These are phyloP conservation scores for Capsella bursapastoris DNA, from an alignment of 345 rosid genomes.

Conservation along the genomic window DNA sequence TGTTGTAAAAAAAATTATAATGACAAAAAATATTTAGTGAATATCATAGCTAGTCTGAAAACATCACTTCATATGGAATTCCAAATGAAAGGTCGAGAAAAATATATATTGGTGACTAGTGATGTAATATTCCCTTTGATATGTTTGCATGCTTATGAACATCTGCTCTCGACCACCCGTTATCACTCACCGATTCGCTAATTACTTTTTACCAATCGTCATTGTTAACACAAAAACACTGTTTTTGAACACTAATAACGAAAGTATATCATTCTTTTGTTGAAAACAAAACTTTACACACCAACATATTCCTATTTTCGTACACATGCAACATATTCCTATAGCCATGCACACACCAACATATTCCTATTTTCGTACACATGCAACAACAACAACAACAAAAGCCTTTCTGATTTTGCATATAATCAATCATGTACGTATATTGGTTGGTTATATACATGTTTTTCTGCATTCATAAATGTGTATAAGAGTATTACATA, in stretches of 20 bases:
- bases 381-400: no score
- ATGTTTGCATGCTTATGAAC: slow-evolving; percentile 20
- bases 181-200: slow-evolving; percentile 11
- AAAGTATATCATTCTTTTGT: not conserved
- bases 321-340: no score
- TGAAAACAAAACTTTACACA: not conserved
- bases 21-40: not conserved
- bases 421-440: no score
- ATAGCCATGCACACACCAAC: no score
- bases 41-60: no score
- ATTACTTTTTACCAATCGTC: not conserved
- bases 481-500: no score
- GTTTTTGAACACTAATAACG: not conserved
- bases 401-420: no score
- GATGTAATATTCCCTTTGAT: slow-evolving; percentile 32
- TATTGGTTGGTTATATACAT: no score
- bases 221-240: not conserved
- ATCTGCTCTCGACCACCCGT: slow-evolving; percentile 19
- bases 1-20: no score
- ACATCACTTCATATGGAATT: not conserved
- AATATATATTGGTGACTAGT: not conserved
- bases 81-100: not conserved
- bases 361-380: no score
- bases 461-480: no score
- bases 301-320: not conserved